phyloP scores from a whole-genome alignment of 78 protist species.

The Protostelium mycophagum region DNA sequence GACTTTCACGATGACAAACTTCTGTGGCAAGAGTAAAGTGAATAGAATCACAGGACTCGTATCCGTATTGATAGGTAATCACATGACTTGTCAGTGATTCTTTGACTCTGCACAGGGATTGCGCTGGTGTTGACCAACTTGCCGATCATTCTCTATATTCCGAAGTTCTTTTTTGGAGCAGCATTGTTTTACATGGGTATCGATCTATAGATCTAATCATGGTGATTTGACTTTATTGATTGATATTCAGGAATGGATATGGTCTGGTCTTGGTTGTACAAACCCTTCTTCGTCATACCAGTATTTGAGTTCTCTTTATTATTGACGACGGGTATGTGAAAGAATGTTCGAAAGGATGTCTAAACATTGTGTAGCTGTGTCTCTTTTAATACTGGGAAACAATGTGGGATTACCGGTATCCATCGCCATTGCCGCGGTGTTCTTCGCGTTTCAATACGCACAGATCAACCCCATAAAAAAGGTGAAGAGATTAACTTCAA shows the following conservation, averaged over 20 bases:
- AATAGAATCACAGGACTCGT: neutral
- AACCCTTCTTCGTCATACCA: neutral
- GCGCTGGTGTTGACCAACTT: neutral
- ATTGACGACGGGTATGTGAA: neutral
- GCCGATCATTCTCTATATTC: neutral
- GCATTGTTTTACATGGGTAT: neutral
- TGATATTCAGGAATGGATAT: neutral
- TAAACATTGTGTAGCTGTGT: neutral
- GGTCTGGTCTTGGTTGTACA: neutral
- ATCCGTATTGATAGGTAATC: neutral
- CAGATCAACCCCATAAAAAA: neutral
- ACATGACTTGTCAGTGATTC: neutral
- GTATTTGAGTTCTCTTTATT: neutral
- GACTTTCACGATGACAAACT: neutral
- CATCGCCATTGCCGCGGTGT: neutral
- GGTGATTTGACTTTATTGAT: no score
- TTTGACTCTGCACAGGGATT: no score
- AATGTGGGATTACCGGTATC: neutral
- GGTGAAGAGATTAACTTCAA: no score
- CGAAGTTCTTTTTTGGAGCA: neutral
- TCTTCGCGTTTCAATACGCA: neutral
- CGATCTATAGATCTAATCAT: no score
- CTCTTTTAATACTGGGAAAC: neutral
- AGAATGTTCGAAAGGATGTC: no score
- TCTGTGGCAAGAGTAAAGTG: neutral